Evolutionary conservation across 495 filamentous ascomycete species (phyloP).

Genomic region (Neurospora sp.): DNA sequence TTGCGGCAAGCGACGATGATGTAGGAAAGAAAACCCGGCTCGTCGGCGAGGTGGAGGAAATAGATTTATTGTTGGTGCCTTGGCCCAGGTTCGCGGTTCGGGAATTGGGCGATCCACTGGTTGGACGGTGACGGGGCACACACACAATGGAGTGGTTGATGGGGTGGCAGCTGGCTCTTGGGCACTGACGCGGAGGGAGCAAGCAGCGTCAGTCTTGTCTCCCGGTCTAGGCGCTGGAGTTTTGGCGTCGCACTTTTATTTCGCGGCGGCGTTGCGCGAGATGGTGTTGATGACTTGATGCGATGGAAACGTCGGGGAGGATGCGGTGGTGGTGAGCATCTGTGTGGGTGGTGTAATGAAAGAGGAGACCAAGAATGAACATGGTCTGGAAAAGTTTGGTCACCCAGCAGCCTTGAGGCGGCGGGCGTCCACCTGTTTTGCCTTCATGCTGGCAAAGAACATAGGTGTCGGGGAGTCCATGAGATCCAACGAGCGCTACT

Average conservation of each 20-base stretch:
- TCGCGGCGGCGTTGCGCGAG: constrained; percentile 21
- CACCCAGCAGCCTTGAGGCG: constrained; percentile 26
- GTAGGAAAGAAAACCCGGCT: not conserved
- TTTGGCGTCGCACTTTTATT: constrained; percentile 28
- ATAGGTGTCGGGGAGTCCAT: constrained; percentile 17
- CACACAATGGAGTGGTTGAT: constrained; percentile 14
- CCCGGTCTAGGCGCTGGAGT: constrained; percentile 12
- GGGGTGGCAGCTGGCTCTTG: not conserved
- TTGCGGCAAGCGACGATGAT: not conserved
- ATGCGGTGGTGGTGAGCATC: constrained; percentile 17
- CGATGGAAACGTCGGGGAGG: constrained; percentile 11
- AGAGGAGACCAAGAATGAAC: constrained; percentile 11
- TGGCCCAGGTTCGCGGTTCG: constrained; percentile 14
- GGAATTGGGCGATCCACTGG: constrained; percentile 20
- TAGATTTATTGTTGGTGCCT: constrained; percentile 8
- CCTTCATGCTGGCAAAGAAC: constrained; percentile 30
- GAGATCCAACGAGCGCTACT: not conserved
- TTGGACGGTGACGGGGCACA: constrained; percentile 12
- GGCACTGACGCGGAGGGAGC: not conserved
- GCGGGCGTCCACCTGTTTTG: constrained; percentile 29
- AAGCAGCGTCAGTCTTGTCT: not conserved
- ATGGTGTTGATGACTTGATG: constrained; percentile 3
- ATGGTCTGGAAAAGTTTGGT: constrained; percentile 23
- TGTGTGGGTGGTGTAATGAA: constrained; percentile 11
- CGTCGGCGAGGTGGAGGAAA: constrained; percentile 6